These are phyloP conservation scores for Tetraselmis chui DNA, from an alignment of 139 green algal species.

Conservation along the genomic window DNA sequence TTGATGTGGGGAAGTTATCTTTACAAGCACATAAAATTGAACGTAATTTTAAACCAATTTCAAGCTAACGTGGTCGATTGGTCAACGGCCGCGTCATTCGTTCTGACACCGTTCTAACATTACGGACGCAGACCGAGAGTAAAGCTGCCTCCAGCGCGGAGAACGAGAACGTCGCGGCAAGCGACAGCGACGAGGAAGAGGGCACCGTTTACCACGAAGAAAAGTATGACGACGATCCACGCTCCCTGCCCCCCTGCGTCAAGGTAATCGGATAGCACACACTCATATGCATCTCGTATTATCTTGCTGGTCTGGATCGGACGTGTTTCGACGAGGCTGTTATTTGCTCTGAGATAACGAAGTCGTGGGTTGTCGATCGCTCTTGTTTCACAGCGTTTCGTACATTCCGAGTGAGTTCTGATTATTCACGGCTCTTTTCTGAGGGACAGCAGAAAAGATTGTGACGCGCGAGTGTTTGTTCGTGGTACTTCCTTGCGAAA, in stretches of 20 bases:
- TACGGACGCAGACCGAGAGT: background rate
- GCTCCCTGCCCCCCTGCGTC: background rate
- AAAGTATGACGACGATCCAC: background rate
- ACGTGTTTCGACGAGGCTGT: too few relatives aligned
- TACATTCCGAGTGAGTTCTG: too few relatives aligned
- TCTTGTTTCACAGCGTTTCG: too few relatives aligned
- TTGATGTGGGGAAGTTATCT: background rate
- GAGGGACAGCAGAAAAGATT: background rate
- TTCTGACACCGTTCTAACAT: background rate
- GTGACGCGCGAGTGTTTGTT: background rate
- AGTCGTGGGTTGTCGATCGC: too few relatives aligned
- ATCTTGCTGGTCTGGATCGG: too few relatives aligned
- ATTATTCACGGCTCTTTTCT: too few relatives aligned
- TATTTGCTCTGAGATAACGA: too few relatives aligned
- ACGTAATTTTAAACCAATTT: background rate
- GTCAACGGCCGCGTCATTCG: background rate
- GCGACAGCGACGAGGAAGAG: background rate
- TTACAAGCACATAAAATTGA: background rate
- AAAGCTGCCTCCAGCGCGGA: background rate
- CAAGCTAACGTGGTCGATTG: background rate
- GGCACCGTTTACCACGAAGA: background rate
- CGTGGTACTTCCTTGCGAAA: background rate
- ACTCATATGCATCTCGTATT: too few relatives aligned
- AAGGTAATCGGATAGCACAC: background rate
- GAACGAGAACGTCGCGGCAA: background rate